Conservation (phyloP, 2,329 filamentous ascomycete species). For the Talaromyces albobiverticillius region DNA sequence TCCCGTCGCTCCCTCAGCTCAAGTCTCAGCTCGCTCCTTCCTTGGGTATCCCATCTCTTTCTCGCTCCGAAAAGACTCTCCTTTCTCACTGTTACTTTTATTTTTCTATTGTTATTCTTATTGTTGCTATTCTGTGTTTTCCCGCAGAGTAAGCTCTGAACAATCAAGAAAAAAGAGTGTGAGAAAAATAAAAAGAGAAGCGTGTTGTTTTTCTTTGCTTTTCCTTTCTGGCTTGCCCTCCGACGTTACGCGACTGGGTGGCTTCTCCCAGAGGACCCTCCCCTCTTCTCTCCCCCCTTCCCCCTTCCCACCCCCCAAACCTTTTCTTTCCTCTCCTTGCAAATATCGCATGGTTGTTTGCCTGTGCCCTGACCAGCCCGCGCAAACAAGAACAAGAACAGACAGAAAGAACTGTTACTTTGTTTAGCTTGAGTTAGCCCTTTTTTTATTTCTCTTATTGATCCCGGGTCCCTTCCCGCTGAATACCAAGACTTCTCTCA, state of each 20-base stretch:
- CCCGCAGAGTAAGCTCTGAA: not conserved
- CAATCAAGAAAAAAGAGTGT: not conserved
- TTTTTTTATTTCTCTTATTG: slow-evolving; percentile 15
- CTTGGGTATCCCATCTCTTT: too few species aligned
- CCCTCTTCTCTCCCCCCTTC: slow-evolving; percentile 11
- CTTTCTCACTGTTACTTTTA: not conserved
- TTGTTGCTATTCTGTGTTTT: too few species aligned
- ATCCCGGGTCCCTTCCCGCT: slow-evolving; percentile 14
- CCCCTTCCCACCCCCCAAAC: slow-evolving; percentile 5
- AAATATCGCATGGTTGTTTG: not conserved
- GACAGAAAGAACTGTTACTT: not conserved
- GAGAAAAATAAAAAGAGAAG: not conserved
- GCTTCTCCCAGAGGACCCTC: slow-evolving; percentile 14
- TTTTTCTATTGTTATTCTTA: not conserved
- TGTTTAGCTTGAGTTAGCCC: not conserved
- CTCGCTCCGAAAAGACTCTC: too few species aligned
- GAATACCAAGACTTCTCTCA: slow-evolving; percentile 21
- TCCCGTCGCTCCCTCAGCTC: slow-evolving; percentile 1
- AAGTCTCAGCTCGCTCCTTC: slow-evolving; percentile 7
- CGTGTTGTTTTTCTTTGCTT: not conserved
- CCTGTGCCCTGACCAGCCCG: not conserved
- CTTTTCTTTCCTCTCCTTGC: slow-evolving; percentile 7
- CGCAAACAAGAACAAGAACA: not conserved
- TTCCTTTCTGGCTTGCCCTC: not conserved
- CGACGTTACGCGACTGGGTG: slow-evolving; percentile 15